These are phyloP conservation scores for Thermochaetoides thermophila DNA, from an alignment of 495 filamentous ascomycete genomes.

Conservation along the genomic window DNA sequence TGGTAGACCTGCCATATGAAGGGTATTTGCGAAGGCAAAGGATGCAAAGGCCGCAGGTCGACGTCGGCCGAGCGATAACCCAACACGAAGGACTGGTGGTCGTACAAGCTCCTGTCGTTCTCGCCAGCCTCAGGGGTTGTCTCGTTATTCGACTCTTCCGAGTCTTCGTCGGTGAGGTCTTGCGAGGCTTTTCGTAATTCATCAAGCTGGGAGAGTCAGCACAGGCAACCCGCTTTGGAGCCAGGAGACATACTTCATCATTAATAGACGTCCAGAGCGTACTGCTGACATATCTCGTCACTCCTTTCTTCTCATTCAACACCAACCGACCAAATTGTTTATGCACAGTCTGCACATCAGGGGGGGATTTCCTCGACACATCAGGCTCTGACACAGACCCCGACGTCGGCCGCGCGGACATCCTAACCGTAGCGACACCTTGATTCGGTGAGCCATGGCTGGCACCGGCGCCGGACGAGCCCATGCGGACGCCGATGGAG, in stretches of 20 bases:
- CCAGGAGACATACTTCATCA: constrained; percentile 44
- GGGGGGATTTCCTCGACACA: constrained; percentile 13
- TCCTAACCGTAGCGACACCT: background rate
- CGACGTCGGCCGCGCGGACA: constrained; percentile 6
- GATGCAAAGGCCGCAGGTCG: constrained; percentile 34
- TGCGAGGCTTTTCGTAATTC: constrained; percentile 58
- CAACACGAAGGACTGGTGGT: constrained; percentile 57
- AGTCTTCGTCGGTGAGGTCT: constrained; percentile 51
- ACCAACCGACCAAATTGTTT: constrained; percentile 70
- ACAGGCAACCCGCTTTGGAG: background rate
- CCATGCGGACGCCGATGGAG: constrained; percentile 4
- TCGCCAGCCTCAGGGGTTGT: constrained; percentile 32
- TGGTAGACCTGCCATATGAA: constrained; percentile 55
- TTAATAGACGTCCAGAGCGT: constrained; percentile 80
- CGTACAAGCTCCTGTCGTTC: constrained; percentile 20
- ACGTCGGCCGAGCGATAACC: constrained; percentile 48
- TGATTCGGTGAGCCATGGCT: constrained; percentile 6
- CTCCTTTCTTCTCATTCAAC: constrained; percentile 54
- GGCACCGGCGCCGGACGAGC: constrained; percentile 6
- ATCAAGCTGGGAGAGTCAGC: constrained; percentile 39
- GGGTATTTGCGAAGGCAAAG: constrained; percentile 45
- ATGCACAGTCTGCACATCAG: constrained; percentile 40
- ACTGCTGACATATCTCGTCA: constrained; percentile 75
- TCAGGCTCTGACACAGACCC: constrained; percentile 4
- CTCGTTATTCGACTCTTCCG: constrained; percentile 38